These are phyloP conservation scores for Aphanomyces stellatus DNA, from an alignment of 352 stramenopile species.

Conservation along the genomic window DNA sequence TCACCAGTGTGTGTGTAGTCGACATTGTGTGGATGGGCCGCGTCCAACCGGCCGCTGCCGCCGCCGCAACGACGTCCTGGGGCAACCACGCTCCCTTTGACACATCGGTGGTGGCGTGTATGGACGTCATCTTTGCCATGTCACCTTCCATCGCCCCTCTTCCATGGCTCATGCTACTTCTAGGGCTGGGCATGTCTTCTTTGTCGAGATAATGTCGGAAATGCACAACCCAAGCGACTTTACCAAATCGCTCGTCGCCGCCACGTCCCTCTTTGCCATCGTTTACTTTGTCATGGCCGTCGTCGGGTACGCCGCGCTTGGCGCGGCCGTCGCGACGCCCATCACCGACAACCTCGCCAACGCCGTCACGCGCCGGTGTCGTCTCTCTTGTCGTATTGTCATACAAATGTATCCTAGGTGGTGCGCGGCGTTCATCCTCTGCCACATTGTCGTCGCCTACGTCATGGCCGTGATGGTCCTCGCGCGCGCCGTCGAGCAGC, in stretches of 20 bases:
- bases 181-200: conserved; percentile 18
- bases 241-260: neutral
- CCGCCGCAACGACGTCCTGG: neutral
- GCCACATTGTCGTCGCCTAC: conserved; percentile 18
- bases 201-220: conserved; percentile 21
- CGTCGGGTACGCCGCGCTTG: conserved; percentile 6
- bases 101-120: conserved; percentile 6
- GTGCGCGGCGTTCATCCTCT: conserved; percentile 12
- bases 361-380: neutral
- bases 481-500: neutral
- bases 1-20: neutral
- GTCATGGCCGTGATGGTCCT: conserved; percentile 21
- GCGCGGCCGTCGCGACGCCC: neutral
- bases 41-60: neutral
- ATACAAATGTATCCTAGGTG: neutral
- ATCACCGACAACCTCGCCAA: conserved; percentile 17
- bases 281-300: conserved; percentile 9
- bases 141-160: neutral
- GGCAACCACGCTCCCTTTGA: neutral
- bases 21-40: conserved; percentile 1
- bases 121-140: conserved; percentile 20
- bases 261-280: conserved; percentile 1
- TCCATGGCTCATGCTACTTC: neutral
- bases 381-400: neutral
- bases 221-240: conserved; percentile 8